Evolutionary conservation across 441 rosid genomes (phyloP).

Genomic region (Metrosideros polymorpha): DNA sequence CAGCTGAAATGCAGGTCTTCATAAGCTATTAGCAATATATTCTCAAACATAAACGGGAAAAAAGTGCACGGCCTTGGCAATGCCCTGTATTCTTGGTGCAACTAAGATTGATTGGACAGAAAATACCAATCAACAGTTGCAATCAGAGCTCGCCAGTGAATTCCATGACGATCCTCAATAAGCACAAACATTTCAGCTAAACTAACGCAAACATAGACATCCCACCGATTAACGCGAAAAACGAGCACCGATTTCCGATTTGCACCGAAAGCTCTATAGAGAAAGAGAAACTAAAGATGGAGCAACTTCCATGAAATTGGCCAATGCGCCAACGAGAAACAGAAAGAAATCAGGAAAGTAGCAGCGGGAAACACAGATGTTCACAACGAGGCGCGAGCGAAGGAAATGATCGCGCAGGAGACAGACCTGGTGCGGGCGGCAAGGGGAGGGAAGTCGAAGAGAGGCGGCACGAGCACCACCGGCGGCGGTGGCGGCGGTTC

Average conservation of each 20-base stretch:
- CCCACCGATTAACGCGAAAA: background rate
- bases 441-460: conserved; percentile 89
- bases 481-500: conserved; percentile 73
- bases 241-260: background rate
- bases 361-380: background rate
- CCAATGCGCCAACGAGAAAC: background rate
- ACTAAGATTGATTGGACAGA: background rate
- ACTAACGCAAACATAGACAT: background rate
- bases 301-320: background rate
- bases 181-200: background rate
- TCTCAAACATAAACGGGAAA: background rate
- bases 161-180: background rate
- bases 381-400: background rate
- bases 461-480: conserved; percentile 84
- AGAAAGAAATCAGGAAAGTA: background rate
- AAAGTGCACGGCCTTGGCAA: background rate
- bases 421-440: conserved; percentile 83
- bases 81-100: background rate
- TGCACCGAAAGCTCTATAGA: background rate
- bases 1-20: background rate
- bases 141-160: background rate
- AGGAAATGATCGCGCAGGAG: background rate
- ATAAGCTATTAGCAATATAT: background rate
- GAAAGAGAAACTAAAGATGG: background rate
- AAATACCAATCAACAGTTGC: background rate